Conservation (phyloP, 2,329 filamentous ascomycete genomes). For the Talaromyces islandicus region DNA sequence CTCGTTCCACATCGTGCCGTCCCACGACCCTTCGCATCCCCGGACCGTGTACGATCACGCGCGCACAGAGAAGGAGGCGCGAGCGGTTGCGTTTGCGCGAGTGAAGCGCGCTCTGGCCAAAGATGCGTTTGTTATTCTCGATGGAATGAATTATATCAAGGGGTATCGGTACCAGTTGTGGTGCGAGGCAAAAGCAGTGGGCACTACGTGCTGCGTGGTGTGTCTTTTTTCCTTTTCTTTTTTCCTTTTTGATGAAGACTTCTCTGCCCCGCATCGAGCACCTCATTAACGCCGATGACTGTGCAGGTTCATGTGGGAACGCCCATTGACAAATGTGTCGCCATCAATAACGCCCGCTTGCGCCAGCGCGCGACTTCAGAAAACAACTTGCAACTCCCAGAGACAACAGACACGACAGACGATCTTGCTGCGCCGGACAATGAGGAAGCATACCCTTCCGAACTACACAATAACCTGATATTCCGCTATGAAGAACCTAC, state of each 20-base stretch:
- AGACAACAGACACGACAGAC: slow-evolving; percentile 6
- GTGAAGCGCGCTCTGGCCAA: slow-evolving; percentile 53
- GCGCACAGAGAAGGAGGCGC: slow-evolving; percentile 57
- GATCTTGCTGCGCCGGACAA: slow-evolving; percentile 11
- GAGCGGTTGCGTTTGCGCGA: slow-evolving; percentile 56
- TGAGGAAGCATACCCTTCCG: slow-evolving; percentile 44
- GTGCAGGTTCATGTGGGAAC: slow-evolving; percentile 54
- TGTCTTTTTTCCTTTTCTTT: too few species aligned
- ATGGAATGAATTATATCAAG: slow-evolving; percentile 64
- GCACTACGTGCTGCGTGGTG: slow-evolving; percentile 58
- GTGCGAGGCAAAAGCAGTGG: slow-evolving; percentile 60
- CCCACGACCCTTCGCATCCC: slow-evolving; percentile 36
- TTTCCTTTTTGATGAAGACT: neutral
- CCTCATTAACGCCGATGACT: neutral
- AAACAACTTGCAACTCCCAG: slow-evolving; percentile 2
- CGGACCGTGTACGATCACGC: slow-evolving; percentile 53
- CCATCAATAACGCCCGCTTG: slow-evolving; percentile 44
- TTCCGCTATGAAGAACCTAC: slow-evolving; percentile 65
- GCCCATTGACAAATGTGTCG: slow-evolving; percentile 48
- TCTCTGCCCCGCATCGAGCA: neutral
- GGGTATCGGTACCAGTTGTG: slow-evolving; percentile 62
- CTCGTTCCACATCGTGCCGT: slow-evolving; percentile 34
- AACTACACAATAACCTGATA: slow-evolving; percentile 58
- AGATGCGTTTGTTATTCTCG: slow-evolving; percentile 57
- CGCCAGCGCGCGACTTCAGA: slow-evolving; percentile 9